A percentile compares a stretch with the other conserved stretches of the same genome.
These are phyloP conservation scores for Heracleum sosnowskyi DNA, from an alignment of 129 eudicot species.

Conservation along the genomic window DNA sequence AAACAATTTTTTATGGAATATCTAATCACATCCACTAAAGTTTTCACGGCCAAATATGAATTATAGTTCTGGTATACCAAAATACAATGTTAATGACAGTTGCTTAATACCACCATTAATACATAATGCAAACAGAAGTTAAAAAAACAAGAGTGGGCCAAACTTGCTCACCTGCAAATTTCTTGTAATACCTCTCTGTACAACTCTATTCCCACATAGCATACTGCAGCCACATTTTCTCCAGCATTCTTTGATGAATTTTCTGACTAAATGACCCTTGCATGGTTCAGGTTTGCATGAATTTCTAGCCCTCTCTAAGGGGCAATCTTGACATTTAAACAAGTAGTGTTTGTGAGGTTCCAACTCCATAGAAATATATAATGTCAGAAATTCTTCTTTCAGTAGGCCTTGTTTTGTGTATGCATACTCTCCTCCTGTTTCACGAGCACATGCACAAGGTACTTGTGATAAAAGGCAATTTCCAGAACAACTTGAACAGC, in stretches of 20 bases:
- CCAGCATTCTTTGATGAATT: constrained; percentile 90
- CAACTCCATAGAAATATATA: constrained; percentile 36
- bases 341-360: constrained; percentile 32
- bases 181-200: constrained; percentile 64
- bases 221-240: constrained; percentile 81
- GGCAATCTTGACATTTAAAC: constrained; percentile 57
- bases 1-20: neutral
- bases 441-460: constrained; percentile 83
- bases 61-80: neutral
- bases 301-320: constrained; percentile 57
- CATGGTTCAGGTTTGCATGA: constrained; percentile 37
- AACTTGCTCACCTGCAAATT: constrained; percentile 54
- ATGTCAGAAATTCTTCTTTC: constrained; percentile 40
- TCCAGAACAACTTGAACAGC: constrained; percentile 53
- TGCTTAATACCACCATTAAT: neutral
- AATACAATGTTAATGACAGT: neutral
- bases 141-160: neutral
- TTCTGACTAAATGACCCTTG: constrained; percentile 62
- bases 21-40: neutral
- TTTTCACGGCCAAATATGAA: neutral
- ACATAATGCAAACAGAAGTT: neutral
- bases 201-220: constrained; percentile 80
- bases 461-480: constrained; percentile 56
- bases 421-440: constrained; percentile 77
- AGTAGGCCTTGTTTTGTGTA: constrained; percentile 61